These are phyloP conservation scores for Cadophora luteo-olivacea DNA, from an alignment of 2,329 filamentous ascomycete genomes.

Conservation along the genomic window DNA sequence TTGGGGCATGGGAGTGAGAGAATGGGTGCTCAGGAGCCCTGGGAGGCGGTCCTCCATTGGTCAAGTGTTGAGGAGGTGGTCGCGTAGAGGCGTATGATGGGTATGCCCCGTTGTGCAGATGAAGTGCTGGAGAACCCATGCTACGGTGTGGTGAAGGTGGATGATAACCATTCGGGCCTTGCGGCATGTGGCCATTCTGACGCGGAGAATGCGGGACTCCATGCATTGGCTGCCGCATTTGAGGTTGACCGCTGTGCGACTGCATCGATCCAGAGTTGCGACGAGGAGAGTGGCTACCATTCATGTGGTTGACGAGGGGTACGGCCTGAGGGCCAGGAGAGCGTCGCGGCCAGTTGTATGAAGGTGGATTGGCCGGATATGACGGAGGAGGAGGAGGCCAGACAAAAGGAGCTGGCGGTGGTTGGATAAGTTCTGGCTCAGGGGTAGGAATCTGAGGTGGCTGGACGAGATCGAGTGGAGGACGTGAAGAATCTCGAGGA, in stretches of 20 bases:
- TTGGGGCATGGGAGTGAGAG: slow-evolving; percentile 53
- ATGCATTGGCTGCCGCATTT: slow-evolving; percentile 35
- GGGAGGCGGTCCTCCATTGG: slow-evolving; percentile 47
- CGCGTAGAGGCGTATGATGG: slow-evolving; percentile 42
- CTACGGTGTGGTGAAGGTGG: slow-evolving; percentile 38
- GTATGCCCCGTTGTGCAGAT: slow-evolving; percentile 41
- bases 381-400: slow-evolving; percentile 27
- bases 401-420: slow-evolving; percentile 26
- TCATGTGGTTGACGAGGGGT: slow-evolving; percentile 56
- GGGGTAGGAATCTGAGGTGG: slow-evolving; percentile 43
- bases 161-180: slow-evolving; percentile 52
- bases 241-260: slow-evolving; percentile 34
- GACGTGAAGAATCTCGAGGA: slow-evolving; percentile 34
- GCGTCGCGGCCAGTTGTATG: slow-evolving; percentile 58
- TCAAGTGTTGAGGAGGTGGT: slow-evolving; percentile 44
- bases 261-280: slow-evolving; percentile 40
- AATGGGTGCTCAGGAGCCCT: slow-evolving; percentile 55
- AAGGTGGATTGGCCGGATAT: slow-evolving; percentile 48
- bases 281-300: slow-evolving; percentile 48
- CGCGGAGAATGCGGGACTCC: slow-evolving; percentile 49
- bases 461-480: slow-evolving; percentile 28
- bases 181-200: slow-evolving; percentile 51
- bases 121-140: slow-evolving; percentile 33
- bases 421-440: slow-evolving; percentile 37
- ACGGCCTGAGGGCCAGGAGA: slow-evolving; percentile 53